phyloP scores from a whole-genome alignment of 257 asterid species.

The Scutellaria minor region DNA sequence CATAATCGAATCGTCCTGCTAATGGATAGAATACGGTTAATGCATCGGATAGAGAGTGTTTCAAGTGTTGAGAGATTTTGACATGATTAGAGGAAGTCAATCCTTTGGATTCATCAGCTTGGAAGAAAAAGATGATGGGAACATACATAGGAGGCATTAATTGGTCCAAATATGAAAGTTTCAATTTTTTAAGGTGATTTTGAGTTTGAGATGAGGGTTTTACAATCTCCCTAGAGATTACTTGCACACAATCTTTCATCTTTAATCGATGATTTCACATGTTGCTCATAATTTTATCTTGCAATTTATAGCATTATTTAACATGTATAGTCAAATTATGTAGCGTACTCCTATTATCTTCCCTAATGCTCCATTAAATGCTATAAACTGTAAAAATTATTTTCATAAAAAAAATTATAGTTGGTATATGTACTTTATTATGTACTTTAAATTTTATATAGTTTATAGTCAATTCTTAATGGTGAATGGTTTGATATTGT shows the following conservation, averaged over 20 bases:
- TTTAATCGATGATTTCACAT: neutral
- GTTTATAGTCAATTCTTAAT: too few species aligned
- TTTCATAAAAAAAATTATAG: too few species aligned
- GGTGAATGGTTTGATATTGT: too few species aligned
- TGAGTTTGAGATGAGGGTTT: neutral
- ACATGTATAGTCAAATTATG: too few species aligned
- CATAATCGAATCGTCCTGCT: slow-evolving; percentile 38
- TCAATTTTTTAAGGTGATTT: slow-evolving; percentile 17
- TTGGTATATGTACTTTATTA: too few species aligned
- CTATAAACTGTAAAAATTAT: too few species aligned
- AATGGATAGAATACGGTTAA: slow-evolving; percentile 44
- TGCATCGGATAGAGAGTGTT: slow-evolving; percentile 33
- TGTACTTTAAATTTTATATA: too few species aligned
- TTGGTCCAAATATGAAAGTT: slow-evolving; percentile 50
- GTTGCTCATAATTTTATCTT: neutral
- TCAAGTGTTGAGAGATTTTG: slow-evolving; percentile 29
- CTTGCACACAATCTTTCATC: neutral
- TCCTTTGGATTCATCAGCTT: slow-evolving; percentile 15
- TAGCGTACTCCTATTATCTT: too few species aligned
- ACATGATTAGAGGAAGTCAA: neutral
- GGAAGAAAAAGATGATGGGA: slow-evolving; percentile 47
- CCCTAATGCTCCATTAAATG: too few species aligned
- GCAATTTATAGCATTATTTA: too few species aligned
- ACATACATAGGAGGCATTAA: slow-evolving; percentile 38
- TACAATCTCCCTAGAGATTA: neutral